Conservation (phyloP, 176 grass and related monocot species). For the Zea mays region Zm-B73-REFERENCE-NAM-5.0 NC_050099.1:205668501-205669000, state of each 20-base stretch:
- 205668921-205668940: conserved; percentile 80
- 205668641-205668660: too few relatives aligned
- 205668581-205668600: too few relatives aligned
- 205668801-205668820: conserved; percentile 52
- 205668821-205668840: conserved; percentile 35
- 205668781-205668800: conserved; percentile 54
- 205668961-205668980: too few relatives aligned
- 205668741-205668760: conserved; percentile 52
- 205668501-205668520: too few relatives aligned
- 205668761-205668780: conserved; percentile 27
- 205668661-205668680: conserved; percentile 86
- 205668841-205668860: conserved; percentile 38
- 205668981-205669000: conserved; percentile 49
- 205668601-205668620: too few relatives aligned
- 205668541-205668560: too few relatives aligned
- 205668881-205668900: conserved; percentile 69
- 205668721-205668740: conserved; percentile 70
- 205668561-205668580: too few relatives aligned
- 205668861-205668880: conserved; percentile 70
- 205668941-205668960: conserved; percentile 82
- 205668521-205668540: too few relatives aligned
- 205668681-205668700: conserved; percentile 76
- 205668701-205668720: conserved; percentile 80
- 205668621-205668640: too few relatives aligned
- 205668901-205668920: conserved; percentile 64